Conservation (phyloP, 2,329 filamentous ascomycete species). For the Epichloe hybrida region DNA sequence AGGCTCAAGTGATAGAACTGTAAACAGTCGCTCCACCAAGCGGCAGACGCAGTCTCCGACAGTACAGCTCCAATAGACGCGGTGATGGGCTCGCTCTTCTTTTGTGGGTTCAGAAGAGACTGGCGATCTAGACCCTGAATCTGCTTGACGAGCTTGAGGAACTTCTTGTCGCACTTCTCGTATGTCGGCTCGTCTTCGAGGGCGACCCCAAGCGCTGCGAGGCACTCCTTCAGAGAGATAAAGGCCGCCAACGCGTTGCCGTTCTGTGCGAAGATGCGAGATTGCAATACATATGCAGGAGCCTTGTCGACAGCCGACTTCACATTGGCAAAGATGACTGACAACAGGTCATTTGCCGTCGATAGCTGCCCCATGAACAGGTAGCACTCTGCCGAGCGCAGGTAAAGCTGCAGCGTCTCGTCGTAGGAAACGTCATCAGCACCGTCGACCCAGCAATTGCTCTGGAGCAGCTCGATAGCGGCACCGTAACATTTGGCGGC, state of each 20-base stretch:
- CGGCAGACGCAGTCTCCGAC: slow-evolving; percentile 54
- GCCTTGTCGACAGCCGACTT: slow-evolving; percentile 66
- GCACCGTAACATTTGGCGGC: slow-evolving; percentile 70
- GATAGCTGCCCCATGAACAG: slow-evolving; percentile 62
- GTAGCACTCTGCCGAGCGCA: slow-evolving; percentile 70
- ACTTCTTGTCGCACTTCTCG: slow-evolving; percentile 65
- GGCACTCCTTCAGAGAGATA: slow-evolving; percentile 53
- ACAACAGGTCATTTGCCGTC: slow-evolving; percentile 54
- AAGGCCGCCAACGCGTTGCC: slow-evolving; percentile 62
- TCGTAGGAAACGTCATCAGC: slow-evolving; percentile 66
- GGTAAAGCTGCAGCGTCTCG: slow-evolving; percentile 69
- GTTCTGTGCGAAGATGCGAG: slow-evolving; percentile 60
- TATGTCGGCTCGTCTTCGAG: slow-evolving; percentile 54
- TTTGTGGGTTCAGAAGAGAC: slow-evolving; percentile 29
- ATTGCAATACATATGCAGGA: slow-evolving; percentile 70
- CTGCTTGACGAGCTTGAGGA: slow-evolving; percentile 46
- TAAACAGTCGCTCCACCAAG: slow-evolving; percentile 59
- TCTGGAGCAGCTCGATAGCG: slow-evolving; percentile 66
- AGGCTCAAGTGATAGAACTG: slow-evolving; percentile 61
- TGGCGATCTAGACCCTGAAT: slow-evolving; percentile 43
- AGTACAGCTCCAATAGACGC: slow-evolving; percentile 56
- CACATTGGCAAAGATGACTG: slow-evolving; percentile 56
- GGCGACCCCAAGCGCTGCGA: slow-evolving; percentile 54
- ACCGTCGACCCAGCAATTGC: slow-evolving; percentile 60
- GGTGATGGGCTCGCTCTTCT: slow-evolving; percentile 37